Evolutionary conservation across 805 yeast genomes (phyloP), one percentile per base, ranked within the genome.

Genomic region (Crinitomyces ghanaensis): DNA sequence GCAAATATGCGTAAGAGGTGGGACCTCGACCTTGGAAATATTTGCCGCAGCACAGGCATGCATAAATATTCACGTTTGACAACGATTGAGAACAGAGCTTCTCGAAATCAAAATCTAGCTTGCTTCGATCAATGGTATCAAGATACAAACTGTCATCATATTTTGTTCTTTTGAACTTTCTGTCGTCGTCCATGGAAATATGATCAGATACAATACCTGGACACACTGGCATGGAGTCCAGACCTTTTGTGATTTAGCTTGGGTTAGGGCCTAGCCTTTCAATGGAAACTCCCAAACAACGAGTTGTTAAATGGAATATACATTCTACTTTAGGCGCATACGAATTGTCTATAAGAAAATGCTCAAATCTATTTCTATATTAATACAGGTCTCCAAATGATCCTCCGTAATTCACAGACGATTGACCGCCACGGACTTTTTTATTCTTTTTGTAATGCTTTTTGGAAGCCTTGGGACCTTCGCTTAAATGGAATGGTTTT

Each of bases 361-460:
- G 26, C 26, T 23, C 26, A 23, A 21, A 21, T 8, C 23, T 21
- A 21, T n/a, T 21, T 8, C 23, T n/a, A 22, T 33, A 12, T 19
- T 31, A 40, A 26, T 40, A 40, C 27, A 40, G 19, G 25, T 40
- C 43, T 6, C 41, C 43, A 22, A 30, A 40, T 9, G 32, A 18
- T 12, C 42, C 45, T 15, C 45, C 42, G 19, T 26, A 41, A 22
- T 23, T 38, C 14, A 22, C 18, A 6, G 39, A 25, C 17, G 30
- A 14, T 15, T 20, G 19, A 8, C 15, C 11, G 5, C 13, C 14
- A 14, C 8, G 13, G 7, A 16, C n/a, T 22, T 68, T 72, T 59
- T 80, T 79, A 52, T 80, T 79, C 58, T 77, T 80, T 63, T 85
- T 85, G 53, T 70, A 70, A 51, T 78, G 83, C 51, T 73, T 75